Base-by-base conservation (phyloP, 495 filamentous ascomycete species). In the Annulohypoxylon nitens region DNA sequence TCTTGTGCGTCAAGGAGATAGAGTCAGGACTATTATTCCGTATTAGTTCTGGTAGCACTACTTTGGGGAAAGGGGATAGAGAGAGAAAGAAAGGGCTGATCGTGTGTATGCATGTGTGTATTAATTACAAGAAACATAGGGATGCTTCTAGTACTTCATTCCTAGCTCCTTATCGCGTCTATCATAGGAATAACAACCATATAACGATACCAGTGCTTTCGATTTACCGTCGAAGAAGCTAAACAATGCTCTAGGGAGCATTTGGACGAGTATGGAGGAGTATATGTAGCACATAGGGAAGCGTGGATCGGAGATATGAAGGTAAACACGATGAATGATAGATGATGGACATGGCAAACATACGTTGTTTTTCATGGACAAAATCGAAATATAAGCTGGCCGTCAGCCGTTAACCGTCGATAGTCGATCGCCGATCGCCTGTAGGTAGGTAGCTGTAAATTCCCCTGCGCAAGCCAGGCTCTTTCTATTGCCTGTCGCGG, bases 21-120 rank as follows among this genome's bases (percentile, higher is more conserved):
- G 48, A 30, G 26, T 20, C 58, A 70, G 64, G 62, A 48, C 75
- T 77, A 71, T 61, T 69, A 67, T 74, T 61, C 59, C 64, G 8
- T 16, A 75, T 77, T 69, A 78, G 77, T 50, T 66, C 77, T 30
- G 63, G 67, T 30, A 75, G 47, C n/a, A 64, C 10, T 45, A 70
- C 34, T 41, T 63, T 61, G 14, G 9, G 36, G 9, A 7, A 39
- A 11, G 9, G 36, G 2, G 58, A 69, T 67, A n/a, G 14, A 26
- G 33, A 65, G 39, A 37, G 30, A 67, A 26, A 63, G 36, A 67
- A 37, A 64, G 64, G 72, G 74, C 45, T 69, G 30, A 30, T 30
- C 30, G 30, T 30, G 30, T 30, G 30, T 30, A 30, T 30, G 5
- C 5, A 6, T 70, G 50, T 34, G 51, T 18, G 34, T 41, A 67